Evolutionary conservation across 495 filamentous ascomycete species (phyloP).

Genomic region (Xylaria palmicola): DNA sequence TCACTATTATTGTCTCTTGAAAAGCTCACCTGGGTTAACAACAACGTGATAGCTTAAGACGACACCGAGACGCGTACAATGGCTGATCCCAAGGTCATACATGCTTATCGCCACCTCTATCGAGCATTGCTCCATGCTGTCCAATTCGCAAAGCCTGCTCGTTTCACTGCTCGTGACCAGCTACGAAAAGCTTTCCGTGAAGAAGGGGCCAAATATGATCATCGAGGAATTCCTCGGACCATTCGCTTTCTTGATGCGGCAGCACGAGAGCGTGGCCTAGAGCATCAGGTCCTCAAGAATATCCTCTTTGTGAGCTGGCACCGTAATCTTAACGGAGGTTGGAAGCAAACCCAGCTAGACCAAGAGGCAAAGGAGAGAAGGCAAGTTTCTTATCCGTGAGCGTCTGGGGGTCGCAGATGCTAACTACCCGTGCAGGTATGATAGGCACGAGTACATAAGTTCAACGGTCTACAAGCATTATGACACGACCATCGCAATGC

Average conservation of each 20-base stretch:
- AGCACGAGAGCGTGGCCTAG: conserved; percentile 61
- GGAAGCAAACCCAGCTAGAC: neutral
- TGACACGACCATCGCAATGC: conserved; percentile 64
- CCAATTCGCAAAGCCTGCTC: conserved; percentile 74
- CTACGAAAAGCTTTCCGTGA: conserved; percentile 73
- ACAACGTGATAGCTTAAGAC: neutral
- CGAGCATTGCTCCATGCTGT: conserved; percentile 72
- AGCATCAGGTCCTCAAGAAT: conserved; percentile 80
- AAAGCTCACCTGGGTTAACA: too few relatives aligned
- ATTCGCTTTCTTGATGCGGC: conserved; percentile 74
- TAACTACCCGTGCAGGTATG: neutral
- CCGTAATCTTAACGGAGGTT: neutral
- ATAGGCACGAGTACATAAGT: conserved; percentile 11
- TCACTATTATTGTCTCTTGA: too few relatives aligned
- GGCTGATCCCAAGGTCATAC: conserved; percentile 49
- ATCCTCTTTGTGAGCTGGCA: conserved; percentile 49
- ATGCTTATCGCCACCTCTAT: conserved; percentile 79
- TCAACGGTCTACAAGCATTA: conserved; percentile 55
- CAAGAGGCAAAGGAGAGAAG: neutral
- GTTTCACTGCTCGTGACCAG: conserved; percentile 61
- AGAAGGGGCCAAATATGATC: conserved; percentile 54
- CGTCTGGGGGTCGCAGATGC: neutral
- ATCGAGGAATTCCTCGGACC: conserved; percentile 66
- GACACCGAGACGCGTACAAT: conserved; percentile 16
- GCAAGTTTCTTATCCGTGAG: neutral